Base-by-base conservation (phyloP, 495 filamentous ascomycete species). In the Lindgomyces ingoldianus region DNA sequence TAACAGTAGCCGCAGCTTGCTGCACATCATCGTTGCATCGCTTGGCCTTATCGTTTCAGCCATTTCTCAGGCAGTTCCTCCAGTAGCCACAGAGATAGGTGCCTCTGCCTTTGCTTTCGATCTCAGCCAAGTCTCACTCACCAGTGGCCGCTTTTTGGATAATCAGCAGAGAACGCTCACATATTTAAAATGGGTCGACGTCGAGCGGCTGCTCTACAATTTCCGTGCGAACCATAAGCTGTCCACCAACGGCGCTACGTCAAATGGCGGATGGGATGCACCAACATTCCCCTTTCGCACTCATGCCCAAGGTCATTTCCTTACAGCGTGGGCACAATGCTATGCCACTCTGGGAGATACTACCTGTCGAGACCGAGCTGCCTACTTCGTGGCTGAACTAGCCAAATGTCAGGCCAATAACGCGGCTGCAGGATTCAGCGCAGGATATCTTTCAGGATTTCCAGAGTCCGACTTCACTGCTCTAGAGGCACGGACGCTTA, bases 401-500 rank as follows among this genome's bases (percentile, higher is more conserved):
- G 67, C 62, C 18, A 75, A 76, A 57, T 76, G 74, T 54, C 75
- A 78, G 60, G 70, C 67, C 24, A 78, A 76, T 64, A 78, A 76
- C 57, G 44, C 9, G 3, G 70, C 71, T 41, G 74, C 67, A 10
- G 57, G 57, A 48, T 53, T 53, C 50, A 53, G 25, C 16, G 14
- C 33, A 6, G 33, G 33, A 39, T 39, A 39, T 39, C 25, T 53
- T 39, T 78, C 69, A 1, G 76, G 74, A 33, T 78, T 78, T 45
- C 74, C 76, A 30, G 76, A 78, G 55, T 74, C 71, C 10, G 76
- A 78, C 9, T 72, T 78, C 53, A 57, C 54, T 4, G 53, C 57
- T 21, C 25, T 78, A 18, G 76, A 78, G 60, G 58, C 52, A 18
- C 62, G 70, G 14, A 70, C 51, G 21, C 57, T 72, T 8, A 68